These are phyloP conservation scores for Aspergillus caelatus DNA, from an alignment of 2,329 filamentous ascomycete species.

Conservation along the genomic window DNA sequence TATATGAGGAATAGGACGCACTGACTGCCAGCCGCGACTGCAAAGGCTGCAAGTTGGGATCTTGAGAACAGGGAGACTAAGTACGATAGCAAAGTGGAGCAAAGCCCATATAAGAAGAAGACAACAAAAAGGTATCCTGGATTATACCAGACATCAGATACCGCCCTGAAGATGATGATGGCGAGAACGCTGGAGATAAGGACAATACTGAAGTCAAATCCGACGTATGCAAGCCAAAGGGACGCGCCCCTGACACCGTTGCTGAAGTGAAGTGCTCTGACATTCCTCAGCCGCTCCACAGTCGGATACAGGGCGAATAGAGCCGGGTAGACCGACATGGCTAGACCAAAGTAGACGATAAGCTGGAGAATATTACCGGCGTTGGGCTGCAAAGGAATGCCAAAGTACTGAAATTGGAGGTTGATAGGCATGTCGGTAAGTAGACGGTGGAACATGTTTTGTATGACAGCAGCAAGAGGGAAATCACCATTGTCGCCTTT, in stretches of 20 bases:
- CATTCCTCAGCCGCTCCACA: conserved; percentile 75
- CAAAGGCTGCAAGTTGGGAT: conserved; percentile 82
- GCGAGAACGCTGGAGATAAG: conserved; percentile 67
- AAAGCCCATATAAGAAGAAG: conserved; percentile 78
- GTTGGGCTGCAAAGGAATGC: conserved; percentile 69
- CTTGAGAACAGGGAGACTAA: conserved; percentile 77
- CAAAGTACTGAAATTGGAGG: conserved; percentile 74
- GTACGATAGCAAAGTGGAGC: conserved; percentile 76
- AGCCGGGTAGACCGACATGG: conserved; percentile 75
- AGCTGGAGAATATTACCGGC: conserved; percentile 76
- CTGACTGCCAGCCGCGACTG: conserved; percentile 77
- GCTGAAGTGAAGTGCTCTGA: conserved; percentile 85
- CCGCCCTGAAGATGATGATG: conserved; percentile 68
- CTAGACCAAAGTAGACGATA: conserved; percentile 78
- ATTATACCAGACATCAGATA: conserved; percentile 70
- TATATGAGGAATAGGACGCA: conserved; percentile 72
- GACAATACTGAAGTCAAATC: conserved; percentile 79
- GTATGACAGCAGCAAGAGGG: conserved; percentile 53
- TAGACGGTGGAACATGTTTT: conserved; percentile 68
- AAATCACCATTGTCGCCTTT: conserved; percentile 64
- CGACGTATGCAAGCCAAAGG: conserved; percentile 80
- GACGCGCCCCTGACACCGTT: conserved; percentile 83
- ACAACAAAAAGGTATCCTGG: conserved; percentile 81
- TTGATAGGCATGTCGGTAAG: conserved; percentile 69
- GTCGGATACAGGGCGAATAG: conserved; percentile 90